phyloP scores from a whole-genome alignment of 331 rosid genomes.

The Acacia concinna region DNA sequence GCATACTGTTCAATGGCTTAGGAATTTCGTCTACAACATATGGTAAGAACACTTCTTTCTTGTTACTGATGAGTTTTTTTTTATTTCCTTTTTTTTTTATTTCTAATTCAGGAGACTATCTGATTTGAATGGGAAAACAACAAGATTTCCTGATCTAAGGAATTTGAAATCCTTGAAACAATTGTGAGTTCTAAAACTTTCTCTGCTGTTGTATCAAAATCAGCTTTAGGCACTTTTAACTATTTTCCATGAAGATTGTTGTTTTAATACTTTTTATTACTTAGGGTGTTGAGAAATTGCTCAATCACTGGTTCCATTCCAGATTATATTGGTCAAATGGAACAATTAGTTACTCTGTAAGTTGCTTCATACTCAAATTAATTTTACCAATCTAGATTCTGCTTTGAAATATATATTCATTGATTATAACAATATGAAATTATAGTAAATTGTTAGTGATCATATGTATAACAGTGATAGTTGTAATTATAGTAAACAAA shows the following conservation, averaged over 20 bases:
- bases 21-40: neutral
- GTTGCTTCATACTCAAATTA: conserved; percentile 28
- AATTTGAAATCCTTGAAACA: conserved; percentile 34
- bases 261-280: neutral
- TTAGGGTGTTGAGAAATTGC: conserved; percentile 83
- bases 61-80: conserved; percentile 15
- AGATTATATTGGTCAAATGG: conserved; percentile 39
- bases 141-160: conserved; percentile 56
- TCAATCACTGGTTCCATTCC: conserved; percentile 57
- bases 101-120: conserved; percentile 65
- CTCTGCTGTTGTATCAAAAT: neutral
- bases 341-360: conserved; percentile 48
- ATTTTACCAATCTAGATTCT: neutral
- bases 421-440: neutral
- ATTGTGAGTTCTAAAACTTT: conserved; percentile 57
- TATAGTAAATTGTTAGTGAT: neutral
- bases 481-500: no score
- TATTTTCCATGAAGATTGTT: neutral
- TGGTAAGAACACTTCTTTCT: neutral
- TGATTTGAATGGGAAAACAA: conserved; percentile 59
- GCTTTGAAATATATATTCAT: neutral
- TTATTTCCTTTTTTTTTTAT: neutral
- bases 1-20: neutral
- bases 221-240: neutral
- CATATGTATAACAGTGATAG: neutral